Conservation (phyloP, 768 basidiomycete species). For the Podaxis sp. region DNA sequence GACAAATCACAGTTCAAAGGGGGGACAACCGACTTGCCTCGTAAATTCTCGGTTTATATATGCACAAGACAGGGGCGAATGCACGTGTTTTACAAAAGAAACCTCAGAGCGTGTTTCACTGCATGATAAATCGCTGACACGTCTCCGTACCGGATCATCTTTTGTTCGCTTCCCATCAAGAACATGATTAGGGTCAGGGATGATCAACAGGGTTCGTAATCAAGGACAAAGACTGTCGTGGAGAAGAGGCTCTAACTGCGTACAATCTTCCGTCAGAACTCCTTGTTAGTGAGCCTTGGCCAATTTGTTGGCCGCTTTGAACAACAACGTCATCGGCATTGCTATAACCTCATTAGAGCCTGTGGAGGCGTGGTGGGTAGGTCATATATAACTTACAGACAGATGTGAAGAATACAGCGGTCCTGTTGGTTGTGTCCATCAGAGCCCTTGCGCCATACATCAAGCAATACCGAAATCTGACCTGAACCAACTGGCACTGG, state of each 20-base stretch:
- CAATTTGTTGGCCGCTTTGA: conserved; percentile 15
- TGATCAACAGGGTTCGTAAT: not conserved
- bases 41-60: too few species aligned
- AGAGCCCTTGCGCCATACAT: not conserved
- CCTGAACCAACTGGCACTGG: conserved; percentile 18
- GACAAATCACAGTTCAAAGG: too few species aligned
- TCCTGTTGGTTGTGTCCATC: not conserved
- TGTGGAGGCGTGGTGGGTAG: not conserved
- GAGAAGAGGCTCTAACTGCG: not conserved
- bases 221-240: not conserved
- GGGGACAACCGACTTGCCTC: too few species aligned
- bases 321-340: conserved; percentile 19
- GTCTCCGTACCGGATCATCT: too few species aligned
- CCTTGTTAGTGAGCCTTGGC: not conserved
- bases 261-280: not conserved
- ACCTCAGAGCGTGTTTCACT: too few species aligned
- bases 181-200: too few species aligned
- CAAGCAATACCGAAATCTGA: conserved; percentile 1
- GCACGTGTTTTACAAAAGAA: too few species aligned
- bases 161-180: too few species aligned
- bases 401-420: not conserved
- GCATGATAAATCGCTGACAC: too few species aligned
- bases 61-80: too few species aligned
- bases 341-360: conserved; percentile 11
- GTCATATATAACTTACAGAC: not conserved